These are phyloP conservation scores for Pyrenopolyporus hunteri DNA, from an alignment of 495 filamentous ascomycete species.

Conservation along the genomic window DNA sequence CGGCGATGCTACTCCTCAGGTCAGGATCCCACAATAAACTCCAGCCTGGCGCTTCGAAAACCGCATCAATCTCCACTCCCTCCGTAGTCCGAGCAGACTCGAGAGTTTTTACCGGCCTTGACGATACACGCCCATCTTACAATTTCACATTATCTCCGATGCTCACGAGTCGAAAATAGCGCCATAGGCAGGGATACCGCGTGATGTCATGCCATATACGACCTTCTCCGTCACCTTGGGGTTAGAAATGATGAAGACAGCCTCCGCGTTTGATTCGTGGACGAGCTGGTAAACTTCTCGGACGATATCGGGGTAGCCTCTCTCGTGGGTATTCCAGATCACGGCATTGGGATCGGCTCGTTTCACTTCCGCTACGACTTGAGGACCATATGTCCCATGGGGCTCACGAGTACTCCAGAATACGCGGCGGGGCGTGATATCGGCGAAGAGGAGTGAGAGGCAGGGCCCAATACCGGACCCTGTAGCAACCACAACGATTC, in stretches of 20 bases:
- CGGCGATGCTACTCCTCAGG: conserved; percentile 32
- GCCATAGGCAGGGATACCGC: conserved; percentile 74
- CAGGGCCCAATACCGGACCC: conserved; percentile 82
- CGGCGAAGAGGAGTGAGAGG: conserved; percentile 55
- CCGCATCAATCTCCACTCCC: not conserved
- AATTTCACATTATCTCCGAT: not conserved
- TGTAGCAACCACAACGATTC: conserved; percentile 77
- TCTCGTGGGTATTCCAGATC: conserved; percentile 56
- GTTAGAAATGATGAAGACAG: conserved; percentile 79
- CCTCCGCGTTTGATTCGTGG: conserved; percentile 55
- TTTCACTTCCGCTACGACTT: conserved; percentile 51
- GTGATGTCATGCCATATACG: conserved; percentile 73
- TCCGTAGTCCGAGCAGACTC: not conserved
- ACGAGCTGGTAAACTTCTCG: conserved; percentile 59
- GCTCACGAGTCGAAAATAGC: conserved; percentile 79
- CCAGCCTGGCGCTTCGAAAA: conserved; percentile 12
- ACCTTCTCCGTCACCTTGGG: conserved; percentile 72
- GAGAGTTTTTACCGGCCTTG: conserved; percentile 14
- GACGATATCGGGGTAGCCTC: conserved; percentile 57
- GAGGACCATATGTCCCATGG: conserved; percentile 51
- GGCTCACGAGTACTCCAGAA: conserved; percentile 58
- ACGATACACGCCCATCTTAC: not conserved
- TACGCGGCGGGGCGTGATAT: conserved; percentile 50
- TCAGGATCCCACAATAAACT: conserved; percentile 26
- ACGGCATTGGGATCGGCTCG: conserved; percentile 54